phyloP scores from a whole-genome alignment of 2,329 filamentous ascomycete species.

The Fusarium sp. region DNA sequence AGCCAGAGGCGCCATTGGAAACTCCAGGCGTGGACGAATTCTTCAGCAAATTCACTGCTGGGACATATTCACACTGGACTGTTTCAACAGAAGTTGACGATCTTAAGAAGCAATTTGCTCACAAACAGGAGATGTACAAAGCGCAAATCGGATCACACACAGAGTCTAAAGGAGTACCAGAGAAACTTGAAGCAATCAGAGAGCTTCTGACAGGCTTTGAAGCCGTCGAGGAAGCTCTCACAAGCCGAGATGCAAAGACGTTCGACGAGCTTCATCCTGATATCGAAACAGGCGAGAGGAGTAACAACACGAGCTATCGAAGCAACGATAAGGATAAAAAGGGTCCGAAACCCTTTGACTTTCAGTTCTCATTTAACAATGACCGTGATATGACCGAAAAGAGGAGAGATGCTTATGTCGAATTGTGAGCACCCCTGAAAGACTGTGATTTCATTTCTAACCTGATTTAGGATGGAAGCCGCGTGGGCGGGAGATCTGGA shows the following conservation, averaged over 20 bases:
- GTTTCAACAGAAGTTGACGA: conserved; percentile 56
- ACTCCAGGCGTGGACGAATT: conserved; percentile 64
- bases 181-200: conserved; percentile 69
- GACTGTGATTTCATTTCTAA: conserved; percentile 15
- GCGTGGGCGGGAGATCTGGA: conserved; percentile 77
- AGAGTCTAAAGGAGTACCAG: conserved; percentile 47
- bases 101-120: conserved; percentile 51
- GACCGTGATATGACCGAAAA: conserved; percentile 68
- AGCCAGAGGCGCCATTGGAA: conserved; percentile 43
- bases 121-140: conserved; percentile 49
- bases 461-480: conserved; percentile 71
- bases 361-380: conserved; percentile 64
- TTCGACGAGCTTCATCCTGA: conserved; percentile 75
- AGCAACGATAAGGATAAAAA: conserved; percentile 29
- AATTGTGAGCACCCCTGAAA: conserved; percentile 63
- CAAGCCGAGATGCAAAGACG: conserved; percentile 72
- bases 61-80: conserved; percentile 72
- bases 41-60: conserved; percentile 62
- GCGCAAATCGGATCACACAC: conserved; percentile 37
- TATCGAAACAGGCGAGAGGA: conserved; percentile 48
- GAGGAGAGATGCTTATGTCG: conserved; percentile 70
- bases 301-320: not conserved
- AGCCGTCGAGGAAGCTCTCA: conserved; percentile 56
- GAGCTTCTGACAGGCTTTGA: conserved; percentile 33
- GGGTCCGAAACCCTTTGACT: conserved; percentile 57